Conservation (phyloP, 257 asterid genomes). For the Nicotiana paniculata region DNA sequence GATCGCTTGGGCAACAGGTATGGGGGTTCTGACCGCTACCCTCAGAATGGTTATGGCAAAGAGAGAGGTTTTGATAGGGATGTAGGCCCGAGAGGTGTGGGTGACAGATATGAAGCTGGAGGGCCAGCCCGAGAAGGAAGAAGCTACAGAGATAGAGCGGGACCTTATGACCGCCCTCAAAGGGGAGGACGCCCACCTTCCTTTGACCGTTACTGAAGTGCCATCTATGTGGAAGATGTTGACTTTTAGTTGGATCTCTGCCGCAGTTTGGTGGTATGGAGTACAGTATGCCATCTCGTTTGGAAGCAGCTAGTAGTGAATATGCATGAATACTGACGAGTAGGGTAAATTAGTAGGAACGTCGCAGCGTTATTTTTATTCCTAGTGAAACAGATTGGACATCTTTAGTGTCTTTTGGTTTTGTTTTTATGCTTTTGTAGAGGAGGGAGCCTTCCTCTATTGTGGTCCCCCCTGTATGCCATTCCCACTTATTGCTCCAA, state of each 20-base stretch:
- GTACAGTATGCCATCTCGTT: background rate
- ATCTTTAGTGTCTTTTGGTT: background rate
- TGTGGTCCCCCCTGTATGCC: background rate
- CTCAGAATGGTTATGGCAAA: slow-evolving; percentile 52
- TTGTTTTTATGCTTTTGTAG: background rate
- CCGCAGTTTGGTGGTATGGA: background rate
- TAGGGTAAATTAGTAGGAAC: background rate
- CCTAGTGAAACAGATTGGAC: background rate
- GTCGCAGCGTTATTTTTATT: background rate
- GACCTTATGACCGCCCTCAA: slow-evolving; percentile 18
- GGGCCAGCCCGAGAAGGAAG: slow-evolving; percentile 16
- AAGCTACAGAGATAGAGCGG: slow-evolving; percentile 12
- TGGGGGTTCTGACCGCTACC: slow-evolving; percentile 61
- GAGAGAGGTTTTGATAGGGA: slow-evolving; percentile 8
- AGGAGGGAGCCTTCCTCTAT: background rate
- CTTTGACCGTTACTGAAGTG: slow-evolving; percentile 8
- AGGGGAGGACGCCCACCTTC: slow-evolving; percentile 12
- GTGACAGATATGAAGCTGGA: slow-evolving; percentile 15
- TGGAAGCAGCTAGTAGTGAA: background rate
- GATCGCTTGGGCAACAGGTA: slow-evolving; percentile 71
- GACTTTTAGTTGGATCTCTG: background rate
- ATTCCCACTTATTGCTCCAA: background rate
- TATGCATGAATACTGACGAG: background rate
- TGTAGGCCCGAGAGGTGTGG: background rate
- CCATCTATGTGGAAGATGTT: background rate